Conservation (phyloP, 345 rosid genomes). For the Heritiera fomes region DNA sequence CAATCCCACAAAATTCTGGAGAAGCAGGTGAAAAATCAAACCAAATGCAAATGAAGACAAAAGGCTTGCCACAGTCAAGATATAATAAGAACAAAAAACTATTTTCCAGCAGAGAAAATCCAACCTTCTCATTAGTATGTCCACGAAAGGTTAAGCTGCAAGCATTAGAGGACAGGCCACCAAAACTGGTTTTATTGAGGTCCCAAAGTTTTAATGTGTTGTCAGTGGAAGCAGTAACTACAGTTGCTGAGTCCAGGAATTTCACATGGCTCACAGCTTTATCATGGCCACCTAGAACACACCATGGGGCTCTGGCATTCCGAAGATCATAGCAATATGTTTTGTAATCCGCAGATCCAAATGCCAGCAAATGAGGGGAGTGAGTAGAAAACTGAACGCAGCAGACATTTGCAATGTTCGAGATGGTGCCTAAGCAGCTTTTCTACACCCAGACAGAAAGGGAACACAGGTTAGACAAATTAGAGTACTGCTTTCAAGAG, state of each 20-base stretch:
- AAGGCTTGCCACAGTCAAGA: slow-evolving; percentile 3
- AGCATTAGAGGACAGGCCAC: slow-evolving; percentile 64
- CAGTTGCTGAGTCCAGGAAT: slow-evolving; percentile 82
- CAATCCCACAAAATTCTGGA: slow-evolving; percentile 94
- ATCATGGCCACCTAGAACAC: slow-evolving; percentile 81
- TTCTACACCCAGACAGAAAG: slow-evolving; percentile 50
- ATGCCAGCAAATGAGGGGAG: slow-evolving; percentile 88
- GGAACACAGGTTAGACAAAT: slow-evolving; percentile 14
- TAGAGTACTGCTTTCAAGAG: slow-evolving; percentile 13
- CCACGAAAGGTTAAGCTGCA: slow-evolving; percentile 83
- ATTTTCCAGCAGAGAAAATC: slow-evolving; percentile 21
- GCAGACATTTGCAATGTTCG: slow-evolving; percentile 86
- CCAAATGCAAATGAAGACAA: slow-evolving; percentile 22
- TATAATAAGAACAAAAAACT: slow-evolving; percentile 7
- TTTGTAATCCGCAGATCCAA: slow-evolving; percentile 93
- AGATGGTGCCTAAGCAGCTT: slow-evolving; percentile 76
- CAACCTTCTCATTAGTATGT: slow-evolving; percentile 92
- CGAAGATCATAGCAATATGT: slow-evolving; percentile 94
- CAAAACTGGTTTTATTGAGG: slow-evolving; percentile 68
- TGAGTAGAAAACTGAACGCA: slow-evolving; percentile 94
- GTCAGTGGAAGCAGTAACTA: slow-evolving; percentile 96
- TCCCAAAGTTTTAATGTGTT: slow-evolving; percentile 95
- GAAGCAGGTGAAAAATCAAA: slow-evolving; percentile 28
- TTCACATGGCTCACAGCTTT: slow-evolving; percentile 94
- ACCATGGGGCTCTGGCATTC: slow-evolving; percentile 81